phyloP scores from a whole-genome alignment of 2,329 filamentous ascomycete species.

The Sporothrix pallida region DNA sequence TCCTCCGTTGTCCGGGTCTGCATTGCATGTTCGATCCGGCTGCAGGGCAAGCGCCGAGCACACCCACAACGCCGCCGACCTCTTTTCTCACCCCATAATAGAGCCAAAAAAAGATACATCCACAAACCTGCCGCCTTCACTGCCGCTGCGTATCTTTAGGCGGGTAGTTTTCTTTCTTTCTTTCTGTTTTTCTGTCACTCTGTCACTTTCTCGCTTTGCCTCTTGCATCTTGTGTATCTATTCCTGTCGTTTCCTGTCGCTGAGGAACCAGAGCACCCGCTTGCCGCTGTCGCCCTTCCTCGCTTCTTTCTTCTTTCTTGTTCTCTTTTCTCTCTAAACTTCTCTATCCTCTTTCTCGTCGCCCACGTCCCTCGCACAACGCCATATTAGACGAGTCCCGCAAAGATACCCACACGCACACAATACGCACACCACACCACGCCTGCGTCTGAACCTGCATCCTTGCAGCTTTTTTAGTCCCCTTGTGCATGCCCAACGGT shows the following conservation, averaged over 20 bases:
- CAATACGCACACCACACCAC: slow-evolving; percentile 14
- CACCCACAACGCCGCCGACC: slow-evolving; percentile 36
- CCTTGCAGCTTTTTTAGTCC: slow-evolving; percentile 27
- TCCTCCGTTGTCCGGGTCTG: slow-evolving; percentile 36
- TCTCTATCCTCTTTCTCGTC: background rate
- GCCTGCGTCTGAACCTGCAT: slow-evolving; percentile 28
- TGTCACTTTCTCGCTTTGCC: background rate
- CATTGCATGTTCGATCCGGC: slow-evolving; percentile 36
- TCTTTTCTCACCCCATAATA: slow-evolving; percentile 17
- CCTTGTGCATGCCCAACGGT: slow-evolving; percentile 30
- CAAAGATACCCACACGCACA: slow-evolving; percentile 27
- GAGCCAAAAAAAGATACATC: slow-evolving; percentile 5
- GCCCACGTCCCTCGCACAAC: slow-evolving; percentile 29
- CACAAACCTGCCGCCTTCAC: slow-evolving; percentile 22
- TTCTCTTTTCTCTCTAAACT: too few species aligned
- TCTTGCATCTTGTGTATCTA: slow-evolving; percentile 3
- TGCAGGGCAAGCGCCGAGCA: slow-evolving; percentile 49
- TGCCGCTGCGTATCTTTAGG: slow-evolving; percentile 37
- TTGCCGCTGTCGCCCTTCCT: slow-evolving; percentile 31
- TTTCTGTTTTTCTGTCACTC: slow-evolving; percentile 28
- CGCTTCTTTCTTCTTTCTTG: background rate
- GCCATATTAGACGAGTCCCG: slow-evolving; percentile 31
- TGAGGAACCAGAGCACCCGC: background rate
- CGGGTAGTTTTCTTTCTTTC: slow-evolving; percentile 39
- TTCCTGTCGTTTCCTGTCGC: background rate